phyloP scores from a whole-genome alignment of 495 filamentous ascomycete genomes.

The Hypoxylon intermedium region DNA sequence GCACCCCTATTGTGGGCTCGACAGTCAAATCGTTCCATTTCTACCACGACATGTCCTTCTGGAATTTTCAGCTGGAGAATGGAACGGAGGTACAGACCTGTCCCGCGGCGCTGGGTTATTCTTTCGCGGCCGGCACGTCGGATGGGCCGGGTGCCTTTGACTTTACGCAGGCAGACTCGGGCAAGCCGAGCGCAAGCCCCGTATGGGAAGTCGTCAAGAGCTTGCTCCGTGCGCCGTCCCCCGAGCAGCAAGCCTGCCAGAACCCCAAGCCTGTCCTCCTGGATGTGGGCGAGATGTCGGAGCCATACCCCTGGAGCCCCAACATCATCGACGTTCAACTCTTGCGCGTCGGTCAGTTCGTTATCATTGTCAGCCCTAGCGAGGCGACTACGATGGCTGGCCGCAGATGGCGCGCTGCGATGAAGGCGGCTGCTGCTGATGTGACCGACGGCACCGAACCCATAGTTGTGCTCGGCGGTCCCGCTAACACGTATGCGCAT shows the following conservation, averaged over 20 bases:
- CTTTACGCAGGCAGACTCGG: slow-evolving; percentile 85
- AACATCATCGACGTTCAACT: slow-evolving; percentile 93
- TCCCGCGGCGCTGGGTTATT: slow-evolving; percentile 88
- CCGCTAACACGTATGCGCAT: slow-evolving; percentile 93
- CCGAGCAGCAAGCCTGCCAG: slow-evolving; percentile 79
- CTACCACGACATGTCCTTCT: slow-evolving; percentile 68
- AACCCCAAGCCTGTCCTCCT: slow-evolving; percentile 85
- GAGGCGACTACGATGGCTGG: slow-evolving; percentile 96
- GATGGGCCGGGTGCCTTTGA: slow-evolving; percentile 93
- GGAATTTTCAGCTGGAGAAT: slow-evolving; percentile 74
- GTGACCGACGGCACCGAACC: slow-evolving; percentile 47
- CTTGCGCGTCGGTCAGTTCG: slow-evolving; percentile 86
- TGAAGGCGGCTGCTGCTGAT: slow-evolving; percentile 59
- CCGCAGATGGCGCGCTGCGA: slow-evolving; percentile 82
- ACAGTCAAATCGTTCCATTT: slow-evolving; percentile 70
- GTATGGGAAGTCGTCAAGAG: slow-evolving; percentile 82
- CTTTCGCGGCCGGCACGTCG: slow-evolving; percentile 91
- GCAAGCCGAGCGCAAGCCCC: slow-evolving; percentile 70
- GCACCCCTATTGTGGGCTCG: slow-evolving; percentile 54
- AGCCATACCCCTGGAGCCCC: slow-evolving; percentile 86
- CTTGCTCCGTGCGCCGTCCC: slow-evolving; percentile 72
- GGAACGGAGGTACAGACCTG: slow-evolving; percentile 79
- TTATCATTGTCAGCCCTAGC: slow-evolving; percentile 84
- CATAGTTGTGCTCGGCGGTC: slow-evolving; percentile 77
- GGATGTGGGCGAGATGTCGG: slow-evolving; percentile 79